A percentile compares a stretch with the other conserved stretches of the same genome.
These are phyloP conservation scores for Fusarium marasasianum DNA, from an alignment of 2,329 filamentous ascomycete species.

Conservation along the genomic window DNA sequence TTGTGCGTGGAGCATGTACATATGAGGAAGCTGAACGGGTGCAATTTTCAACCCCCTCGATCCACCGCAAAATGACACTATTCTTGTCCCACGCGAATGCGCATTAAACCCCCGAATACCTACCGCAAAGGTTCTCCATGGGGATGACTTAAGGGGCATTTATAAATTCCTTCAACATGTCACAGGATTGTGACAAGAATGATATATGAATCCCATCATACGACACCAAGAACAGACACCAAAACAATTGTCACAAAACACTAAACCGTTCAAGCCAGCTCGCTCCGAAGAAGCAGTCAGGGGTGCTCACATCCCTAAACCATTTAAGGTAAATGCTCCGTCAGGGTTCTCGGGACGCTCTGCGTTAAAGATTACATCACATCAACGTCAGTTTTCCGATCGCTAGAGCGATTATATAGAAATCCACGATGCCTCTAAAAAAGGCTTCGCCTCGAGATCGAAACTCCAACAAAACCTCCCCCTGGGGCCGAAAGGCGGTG, in stretches of 20 bases:
- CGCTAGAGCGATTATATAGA: neutral
- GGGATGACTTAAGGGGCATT: neutral
- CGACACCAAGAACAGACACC: neutral
- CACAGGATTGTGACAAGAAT: neutral
- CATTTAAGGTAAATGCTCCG: neutral
- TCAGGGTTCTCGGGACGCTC: neutral
- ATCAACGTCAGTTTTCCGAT: neutral
- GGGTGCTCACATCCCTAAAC: neutral
- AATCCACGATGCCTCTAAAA: neutral
- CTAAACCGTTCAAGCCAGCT: neutral
- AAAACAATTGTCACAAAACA: neutral
- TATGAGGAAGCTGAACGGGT: neutral
- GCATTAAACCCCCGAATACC: neutral
- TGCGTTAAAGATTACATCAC: neutral
- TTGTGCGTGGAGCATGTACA: neutral
- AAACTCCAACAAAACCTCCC: neutral
- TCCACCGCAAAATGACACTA: neutral
- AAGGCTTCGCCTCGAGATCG: neutral
- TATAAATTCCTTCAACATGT: fast-evolving
- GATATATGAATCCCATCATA: neutral
- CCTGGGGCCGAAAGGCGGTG: neutral
- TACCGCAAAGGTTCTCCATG: neutral
- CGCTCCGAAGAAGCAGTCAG: neutral
- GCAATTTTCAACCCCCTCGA: neutral
- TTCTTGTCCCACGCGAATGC: neutral